Conservation (phyloP, 164 flowering plant species). For the Sedum album region DNA sequence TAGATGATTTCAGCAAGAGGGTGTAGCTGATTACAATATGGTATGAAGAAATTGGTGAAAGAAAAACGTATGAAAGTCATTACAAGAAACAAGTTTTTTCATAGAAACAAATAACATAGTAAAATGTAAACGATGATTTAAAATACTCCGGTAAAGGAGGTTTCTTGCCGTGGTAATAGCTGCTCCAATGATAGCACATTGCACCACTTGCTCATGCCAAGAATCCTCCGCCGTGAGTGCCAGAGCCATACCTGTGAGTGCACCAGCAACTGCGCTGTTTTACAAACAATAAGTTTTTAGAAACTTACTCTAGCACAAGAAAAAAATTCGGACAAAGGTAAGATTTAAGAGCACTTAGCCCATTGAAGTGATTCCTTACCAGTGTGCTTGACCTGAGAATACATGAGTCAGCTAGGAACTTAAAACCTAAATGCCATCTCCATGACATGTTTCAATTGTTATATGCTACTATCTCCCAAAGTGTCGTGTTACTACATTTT, state of each 20-base stretch:
- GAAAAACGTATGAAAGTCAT: neutral
- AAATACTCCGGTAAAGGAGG: conserved; percentile 70
- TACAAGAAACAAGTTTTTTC: neutral
- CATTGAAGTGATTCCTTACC: conserved; percentile 88
- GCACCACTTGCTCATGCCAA: conserved; percentile 79
- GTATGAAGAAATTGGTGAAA: neutral
- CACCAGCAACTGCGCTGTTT: conserved; percentile 92
- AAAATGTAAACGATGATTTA: no score
- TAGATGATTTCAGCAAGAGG: no score
- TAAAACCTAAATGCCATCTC: no score
- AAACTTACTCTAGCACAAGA: neutral
- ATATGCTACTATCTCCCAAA: no score
- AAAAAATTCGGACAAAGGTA: neutral
- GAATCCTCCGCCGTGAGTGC: conserved; percentile 57
- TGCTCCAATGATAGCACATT: conserved; percentile 88
- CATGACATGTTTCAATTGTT: no score
- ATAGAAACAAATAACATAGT: neutral
- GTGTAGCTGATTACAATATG: neutral
- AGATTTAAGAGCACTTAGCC: conserved; percentile 36
- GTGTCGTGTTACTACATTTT: no score
- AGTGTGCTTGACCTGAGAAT: conserved; percentile 58
- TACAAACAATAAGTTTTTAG: conserved; percentile 6
- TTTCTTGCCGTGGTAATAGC: conserved; percentile 89
- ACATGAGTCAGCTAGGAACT: neutral
- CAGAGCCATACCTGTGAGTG: conserved; percentile 71